These are phyloP conservation scores for Chrysoporthe austroafricana DNA, from an alignment of 2,329 filamentous ascomycete species.

Conservation along the genomic window DNA sequence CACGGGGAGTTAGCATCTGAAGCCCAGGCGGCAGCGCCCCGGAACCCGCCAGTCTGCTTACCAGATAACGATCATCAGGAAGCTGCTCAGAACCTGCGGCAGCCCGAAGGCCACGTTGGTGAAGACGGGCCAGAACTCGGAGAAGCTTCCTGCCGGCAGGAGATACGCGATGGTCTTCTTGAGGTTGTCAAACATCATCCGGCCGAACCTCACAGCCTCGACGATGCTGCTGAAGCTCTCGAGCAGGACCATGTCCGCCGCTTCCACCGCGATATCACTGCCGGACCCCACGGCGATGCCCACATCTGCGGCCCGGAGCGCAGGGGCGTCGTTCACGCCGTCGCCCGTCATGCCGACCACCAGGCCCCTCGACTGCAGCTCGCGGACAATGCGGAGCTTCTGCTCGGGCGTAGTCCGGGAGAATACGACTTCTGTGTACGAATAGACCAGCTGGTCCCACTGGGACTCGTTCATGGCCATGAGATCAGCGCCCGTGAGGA, in stretches of 20 bases:
- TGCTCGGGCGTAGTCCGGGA: slow-evolving; percentile 78
- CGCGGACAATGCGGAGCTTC: slow-evolving; percentile 78
- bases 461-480: slow-evolving; percentile 67
- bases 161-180: slow-evolving; percentile 79
- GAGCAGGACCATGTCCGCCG: slow-evolving; percentile 80
- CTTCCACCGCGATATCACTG: slow-evolving; percentile 81
- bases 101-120: slow-evolving; percentile 74
- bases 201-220: slow-evolving; percentile 72
- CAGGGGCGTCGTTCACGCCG: slow-evolving; percentile 84
- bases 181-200: slow-evolving; percentile 79
- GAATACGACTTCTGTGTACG: slow-evolving; percentile 76
- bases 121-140: slow-evolving; percentile 77
- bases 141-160: slow-evolving; percentile 73
- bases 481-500: slow-evolving; percentile 69
- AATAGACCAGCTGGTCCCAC: slow-evolving; percentile 65
- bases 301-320: slow-evolving; percentile 78
- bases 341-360: slow-evolving; percentile 86
- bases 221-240: slow-evolving; percentile 75
- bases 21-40: not conserved
- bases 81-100: slow-evolving; percentile 73
- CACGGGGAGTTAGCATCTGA: not conserved
- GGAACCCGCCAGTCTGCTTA: slow-evolving; percentile 36
- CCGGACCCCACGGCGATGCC: slow-evolving; percentile 82
- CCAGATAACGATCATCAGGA: slow-evolving; percentile 73
- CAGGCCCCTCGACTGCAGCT: slow-evolving; percentile 66